These are phyloP conservation scores for Coemansia sp. DNA, from an alignment of 192 early-diverging fungal genomes.

Conservation along the genomic window DNA sequence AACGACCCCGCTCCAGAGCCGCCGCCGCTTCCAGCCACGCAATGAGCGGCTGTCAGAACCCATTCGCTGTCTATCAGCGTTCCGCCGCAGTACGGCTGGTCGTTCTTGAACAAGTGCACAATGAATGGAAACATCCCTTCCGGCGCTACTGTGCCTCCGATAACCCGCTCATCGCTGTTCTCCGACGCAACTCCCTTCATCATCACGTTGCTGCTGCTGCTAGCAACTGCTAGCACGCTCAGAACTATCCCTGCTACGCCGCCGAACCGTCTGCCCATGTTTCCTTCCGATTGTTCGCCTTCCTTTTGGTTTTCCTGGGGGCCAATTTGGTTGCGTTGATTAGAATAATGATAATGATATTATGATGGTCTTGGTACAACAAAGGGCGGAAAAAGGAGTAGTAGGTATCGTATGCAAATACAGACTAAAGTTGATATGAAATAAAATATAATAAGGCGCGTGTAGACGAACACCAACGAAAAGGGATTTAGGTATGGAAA, in stretches of 20 bases:
- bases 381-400: not conserved
- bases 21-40: slow-evolving; percentile 24
- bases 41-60: slow-evolving; percentile 57
- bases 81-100: slow-evolving; percentile 41
- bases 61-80: slow-evolving; percentile 41
- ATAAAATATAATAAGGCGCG: not conserved
- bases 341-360: not conserved
- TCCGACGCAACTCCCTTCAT: not conserved
- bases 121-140: slow-evolving; percentile 43
- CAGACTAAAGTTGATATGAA: not conserved
- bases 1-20: slow-evolving; percentile 27
- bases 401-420: not conserved
- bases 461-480: not conserved
- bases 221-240: not conserved
- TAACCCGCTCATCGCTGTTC: slow-evolving; percentile 15
- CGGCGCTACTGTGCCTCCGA: slow-evolving; percentile 38
- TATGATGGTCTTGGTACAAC: not conserved
- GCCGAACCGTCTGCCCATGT: not conserved
- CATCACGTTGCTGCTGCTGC: not conserved
- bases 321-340: too few relatives aligned
- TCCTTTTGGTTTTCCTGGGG: too few relatives aligned
- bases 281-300: too few relatives aligned
- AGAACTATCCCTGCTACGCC: slow-evolving; percentile 1
- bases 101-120: slow-evolving; percentile 47
- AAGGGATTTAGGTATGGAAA: not conserved